phyloP scores from a whole-genome alignment of 306 rosid genomes.

The Vicia villosa region DNA sequence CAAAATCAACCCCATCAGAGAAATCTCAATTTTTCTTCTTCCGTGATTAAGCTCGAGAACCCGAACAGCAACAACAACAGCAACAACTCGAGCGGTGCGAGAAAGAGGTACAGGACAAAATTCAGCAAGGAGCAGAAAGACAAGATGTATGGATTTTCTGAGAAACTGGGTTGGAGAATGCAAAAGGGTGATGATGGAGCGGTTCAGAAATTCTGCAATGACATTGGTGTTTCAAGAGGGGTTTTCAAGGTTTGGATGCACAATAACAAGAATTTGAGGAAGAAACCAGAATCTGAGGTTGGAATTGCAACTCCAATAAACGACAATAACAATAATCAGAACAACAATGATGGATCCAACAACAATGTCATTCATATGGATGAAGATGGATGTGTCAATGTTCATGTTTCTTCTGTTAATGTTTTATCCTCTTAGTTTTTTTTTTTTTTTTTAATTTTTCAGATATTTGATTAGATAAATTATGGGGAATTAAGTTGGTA shows the following conservation, averaged over 20 bases:
- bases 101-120: constrained; percentile 74
- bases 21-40: constrained; percentile 25
- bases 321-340: constrained; percentile 15
- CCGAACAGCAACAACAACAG: not conserved
- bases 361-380: constrained; percentile 33
- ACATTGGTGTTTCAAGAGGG: constrained; percentile 64
- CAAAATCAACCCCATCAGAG: constrained; percentile 8
- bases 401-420: constrained; percentile 55
- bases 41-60: not conserved
- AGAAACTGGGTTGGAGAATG: constrained; percentile 82
- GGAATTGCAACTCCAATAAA: constrained; percentile 10
- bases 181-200: constrained; percentile 56
- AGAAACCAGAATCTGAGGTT: constrained; percentile 41
- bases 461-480: constrained; percentile 8
- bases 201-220: constrained; percentile 71
- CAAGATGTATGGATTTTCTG: constrained; percentile 72
- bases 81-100: constrained; percentile 35
- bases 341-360: not conserved
- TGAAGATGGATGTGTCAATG: constrained; percentile 43
- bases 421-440: constrained; percentile 31
- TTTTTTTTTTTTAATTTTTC: not conserved
- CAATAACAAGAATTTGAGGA: constrained; percentile 76
- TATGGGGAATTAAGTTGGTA: not conserved
- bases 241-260: constrained; percentile 96
- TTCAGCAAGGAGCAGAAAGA: constrained; percentile 87